Conservation (phyloP, 2,329 filamentous ascomycete species). For the Epichloe scottii region DNA sequence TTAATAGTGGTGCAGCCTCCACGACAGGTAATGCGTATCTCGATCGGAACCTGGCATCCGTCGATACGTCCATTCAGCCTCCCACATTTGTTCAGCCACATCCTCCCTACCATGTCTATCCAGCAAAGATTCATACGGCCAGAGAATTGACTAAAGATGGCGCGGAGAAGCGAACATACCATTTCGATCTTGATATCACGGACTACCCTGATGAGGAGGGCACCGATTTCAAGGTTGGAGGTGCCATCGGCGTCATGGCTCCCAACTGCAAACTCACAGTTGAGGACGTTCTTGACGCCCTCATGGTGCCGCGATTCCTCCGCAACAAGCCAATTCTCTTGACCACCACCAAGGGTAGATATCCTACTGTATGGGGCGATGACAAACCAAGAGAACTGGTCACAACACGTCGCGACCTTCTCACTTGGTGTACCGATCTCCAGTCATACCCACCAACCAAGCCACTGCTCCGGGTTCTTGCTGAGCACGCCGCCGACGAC, state of each 20-base stretch:
- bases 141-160: conserved; percentile 79
- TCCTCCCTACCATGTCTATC: conserved; percentile 82
- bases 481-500: conserved; percentile 66
- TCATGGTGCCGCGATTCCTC: conserved; percentile 69
- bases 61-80: conserved; percentile 56
- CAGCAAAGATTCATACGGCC: conserved; percentile 72
- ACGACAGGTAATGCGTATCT: conserved; percentile 12
- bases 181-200: conserved; percentile 94
- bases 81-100: conserved; percentile 89
- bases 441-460: conserved; percentile 90
- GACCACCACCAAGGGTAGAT: conserved; percentile 68
- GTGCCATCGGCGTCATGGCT: conserved; percentile 85
- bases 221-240: conserved; percentile 91
- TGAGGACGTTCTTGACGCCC: conserved; percentile 69
- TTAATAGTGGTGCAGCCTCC: conserved; percentile 17
- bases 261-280: conserved; percentile 70
- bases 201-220: conserved; percentile 78
- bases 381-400: conserved; percentile 74
- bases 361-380: conserved; percentile 97
- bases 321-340: conserved; percentile 74
- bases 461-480: conserved; percentile 69
- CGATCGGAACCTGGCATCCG: conserved; percentile 14
- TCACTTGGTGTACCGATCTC: conserved; percentile 91
- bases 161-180: conserved; percentile 92
- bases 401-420: conserved; percentile 79